phyloP scores from a whole-genome alignment of 2,329 filamentous ascomycete species.

The Exophiala aquamarina region DNA sequence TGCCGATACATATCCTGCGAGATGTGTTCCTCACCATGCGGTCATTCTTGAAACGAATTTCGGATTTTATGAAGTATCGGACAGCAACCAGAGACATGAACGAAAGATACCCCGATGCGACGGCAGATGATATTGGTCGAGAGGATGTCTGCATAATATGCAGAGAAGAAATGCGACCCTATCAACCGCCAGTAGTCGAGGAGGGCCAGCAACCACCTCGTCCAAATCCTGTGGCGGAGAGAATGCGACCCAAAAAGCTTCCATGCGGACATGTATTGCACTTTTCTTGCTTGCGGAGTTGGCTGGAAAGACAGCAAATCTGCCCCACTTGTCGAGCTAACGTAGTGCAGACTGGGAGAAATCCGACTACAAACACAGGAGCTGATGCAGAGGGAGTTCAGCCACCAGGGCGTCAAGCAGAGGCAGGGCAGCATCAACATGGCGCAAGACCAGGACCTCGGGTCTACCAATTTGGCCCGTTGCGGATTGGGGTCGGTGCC shows the following conservation, averaged over 20 bases:
- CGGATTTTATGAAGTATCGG: conserved; percentile 84
- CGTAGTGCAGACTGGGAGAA: conserved; percentile 52
- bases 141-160: conserved; percentile 98
- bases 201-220: conserved; percentile 35
- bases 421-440: conserved; percentile 15
- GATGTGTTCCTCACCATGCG: conserved; percentile 92
- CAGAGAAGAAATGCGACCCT: conserved; percentile 89
- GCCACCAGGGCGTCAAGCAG: conserved; percentile 21
- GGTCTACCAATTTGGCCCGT: conserved; percentile 71
- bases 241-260: conserved; percentile 87
- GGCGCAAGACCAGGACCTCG: conserved; percentile 50
- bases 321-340: conserved; percentile 91
- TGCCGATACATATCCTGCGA: conserved; percentile 94
- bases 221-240: conserved; percentile 64
- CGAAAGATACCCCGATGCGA: conserved; percentile 83
- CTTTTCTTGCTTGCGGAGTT: conserved; percentile 90
- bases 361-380: conserved; percentile 41
- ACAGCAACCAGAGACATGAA: conserved; percentile 95
- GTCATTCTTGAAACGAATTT: conserved; percentile 86
- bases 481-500: conserved; percentile 68
- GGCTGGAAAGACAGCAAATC: conserved; percentile 95
- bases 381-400: conserved; percentile 29
- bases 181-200: conserved; percentile 54
- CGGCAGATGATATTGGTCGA: conserved; percentile 74
- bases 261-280: conserved; percentile 96